A percentile compares a stretch with the other conserved stretches of the same genome.
phyloP scores from a whole-genome alignment of 345 rosid species.

The Murraya paniculata region DNA sequence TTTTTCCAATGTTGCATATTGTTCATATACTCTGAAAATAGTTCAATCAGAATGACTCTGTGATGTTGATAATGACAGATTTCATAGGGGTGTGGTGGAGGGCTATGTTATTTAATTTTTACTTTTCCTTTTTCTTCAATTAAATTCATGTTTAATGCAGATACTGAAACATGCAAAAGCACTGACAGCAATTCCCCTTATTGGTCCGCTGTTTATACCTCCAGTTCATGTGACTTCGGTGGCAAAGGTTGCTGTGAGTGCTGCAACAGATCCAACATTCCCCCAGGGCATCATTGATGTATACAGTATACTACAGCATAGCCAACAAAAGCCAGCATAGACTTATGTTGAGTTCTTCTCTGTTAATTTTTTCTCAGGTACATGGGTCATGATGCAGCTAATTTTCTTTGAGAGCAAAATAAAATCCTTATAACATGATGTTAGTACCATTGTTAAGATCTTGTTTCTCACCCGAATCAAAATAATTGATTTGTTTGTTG shows the following conservation, averaged over 20 bases:
- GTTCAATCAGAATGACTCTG: not conserved
- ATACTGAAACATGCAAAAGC: constrained; percentile 46
- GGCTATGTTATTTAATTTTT: not conserved
- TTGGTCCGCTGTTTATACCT: constrained; percentile 57
- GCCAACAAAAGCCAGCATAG: constrained; percentile 17
- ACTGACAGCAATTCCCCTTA: constrained; percentile 43
- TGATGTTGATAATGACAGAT: not conserved
- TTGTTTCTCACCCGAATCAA: not conserved
- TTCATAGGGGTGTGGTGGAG: not conserved
- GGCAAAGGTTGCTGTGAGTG: constrained; percentile 56
- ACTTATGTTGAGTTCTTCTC: not conserved
- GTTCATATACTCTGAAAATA: not conserved
- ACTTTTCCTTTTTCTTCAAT: not conserved
- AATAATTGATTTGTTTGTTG: not conserved
- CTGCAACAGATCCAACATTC: constrained; percentile 46
- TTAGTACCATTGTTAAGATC: not conserved
- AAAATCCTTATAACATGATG: not conserved
- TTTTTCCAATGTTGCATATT: not conserved
- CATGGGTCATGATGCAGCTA: not conserved
- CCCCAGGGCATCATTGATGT: constrained; percentile 56
- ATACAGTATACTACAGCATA: constrained; percentile 40
- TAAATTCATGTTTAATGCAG: constrained; percentile 26
- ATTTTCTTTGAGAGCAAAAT: not conserved
- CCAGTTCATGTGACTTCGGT: constrained; percentile 52
- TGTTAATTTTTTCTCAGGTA: not conserved